Evolutionary conservation across 225 moss, liverwort and hornwort species (phyloP).

Genomic region (Straminergon stramineum): DNA sequence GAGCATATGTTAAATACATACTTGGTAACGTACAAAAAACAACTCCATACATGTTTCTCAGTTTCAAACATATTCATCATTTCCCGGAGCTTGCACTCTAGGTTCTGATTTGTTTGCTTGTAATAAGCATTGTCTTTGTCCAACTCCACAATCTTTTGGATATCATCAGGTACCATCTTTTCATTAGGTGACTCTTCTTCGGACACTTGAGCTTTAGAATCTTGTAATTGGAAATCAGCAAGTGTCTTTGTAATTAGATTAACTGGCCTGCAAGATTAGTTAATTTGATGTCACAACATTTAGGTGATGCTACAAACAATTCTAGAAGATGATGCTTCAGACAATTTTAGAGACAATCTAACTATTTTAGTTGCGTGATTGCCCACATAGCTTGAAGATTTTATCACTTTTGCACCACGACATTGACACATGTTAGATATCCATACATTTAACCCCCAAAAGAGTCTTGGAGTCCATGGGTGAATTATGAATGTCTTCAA

Average conservation of each 20-base stretch:
- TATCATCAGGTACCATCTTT: neutral
- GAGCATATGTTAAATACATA: neutral
- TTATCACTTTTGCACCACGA: neutral
- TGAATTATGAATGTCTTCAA: neutral
- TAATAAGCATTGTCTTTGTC: slow-evolving; percentile 58
- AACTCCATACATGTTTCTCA: slow-evolving; percentile 41
- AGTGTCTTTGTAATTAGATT: slow-evolving; percentile 20
- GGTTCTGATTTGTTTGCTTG: slow-evolving; percentile 51
- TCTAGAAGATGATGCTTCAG: neutral
- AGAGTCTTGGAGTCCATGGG: rapidly evolving
- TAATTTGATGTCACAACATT: neutral
- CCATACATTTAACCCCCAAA: neutral
- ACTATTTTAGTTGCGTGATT: neutral
- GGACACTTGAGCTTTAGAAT: slow-evolving; percentile 10
- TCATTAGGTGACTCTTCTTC: slow-evolving; percentile 20
- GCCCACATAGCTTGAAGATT: neutral
- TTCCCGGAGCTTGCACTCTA: slow-evolving; percentile 64
- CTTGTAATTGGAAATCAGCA: slow-evolving; percentile 25
- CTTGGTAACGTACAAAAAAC: neutral
- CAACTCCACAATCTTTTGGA: slow-evolving; percentile 32
- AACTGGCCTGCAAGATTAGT: slow-evolving; percentile 28
- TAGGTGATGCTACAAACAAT: neutral
- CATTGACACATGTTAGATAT: neutral
- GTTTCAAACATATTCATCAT: slow-evolving; percentile 51
- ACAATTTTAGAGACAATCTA: neutral